Base-by-base conservation (phyloP, 495 filamentous ascomycete genomes). In the Hypoxylon trugodes region DNA sequence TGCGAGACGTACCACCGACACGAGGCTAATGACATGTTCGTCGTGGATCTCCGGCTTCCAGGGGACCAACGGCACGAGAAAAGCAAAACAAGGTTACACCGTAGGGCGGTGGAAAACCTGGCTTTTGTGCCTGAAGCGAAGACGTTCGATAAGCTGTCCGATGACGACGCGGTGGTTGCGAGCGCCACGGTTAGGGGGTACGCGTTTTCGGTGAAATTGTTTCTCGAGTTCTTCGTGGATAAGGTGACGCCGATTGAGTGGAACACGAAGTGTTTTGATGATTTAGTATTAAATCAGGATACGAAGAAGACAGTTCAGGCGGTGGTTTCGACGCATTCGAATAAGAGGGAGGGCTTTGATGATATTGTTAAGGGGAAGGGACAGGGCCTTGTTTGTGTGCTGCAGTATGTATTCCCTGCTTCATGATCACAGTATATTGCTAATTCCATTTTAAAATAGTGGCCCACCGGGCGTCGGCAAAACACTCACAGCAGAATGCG, bases 241-340 rank as follows among this genome's bases (percentile, higher is more conserved):
- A 45, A 70, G 0, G 26, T 78, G 6, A 4, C 26, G 1, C 61
- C 72, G 5, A 67, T 77, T 12, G 47, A 70, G 42, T 74, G 71
- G 71, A 70, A 76, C 52, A 42, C 56, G 0, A 22, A 33, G 12
- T 74, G 72, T 26, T 89, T 89, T 53, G 79, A 84, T 4, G 73
- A 79, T 0, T 70, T 90, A 0, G 82, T 87, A 6, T 73, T 89
- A 1, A 76, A 84, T 1, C 33, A 68, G 3, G 68, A 70, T 5
- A 76, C 80, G 45, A 86, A 86, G 66, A 76, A 81, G 30, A 76
- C 85, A 1, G 74, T 88, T 9, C 72, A 77, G 59, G 79, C 83
- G 1, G 74, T 87, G 2, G 79, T 86, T 1, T 74, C 73, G 6
- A 66, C 65, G 19, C 71, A 76, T 40, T 25, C 59, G 1, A 70